phyloP scores from a whole-genome alignment of 2,329 filamentous ascomycete genomes.

The Alternaria conjuncta region DNA sequence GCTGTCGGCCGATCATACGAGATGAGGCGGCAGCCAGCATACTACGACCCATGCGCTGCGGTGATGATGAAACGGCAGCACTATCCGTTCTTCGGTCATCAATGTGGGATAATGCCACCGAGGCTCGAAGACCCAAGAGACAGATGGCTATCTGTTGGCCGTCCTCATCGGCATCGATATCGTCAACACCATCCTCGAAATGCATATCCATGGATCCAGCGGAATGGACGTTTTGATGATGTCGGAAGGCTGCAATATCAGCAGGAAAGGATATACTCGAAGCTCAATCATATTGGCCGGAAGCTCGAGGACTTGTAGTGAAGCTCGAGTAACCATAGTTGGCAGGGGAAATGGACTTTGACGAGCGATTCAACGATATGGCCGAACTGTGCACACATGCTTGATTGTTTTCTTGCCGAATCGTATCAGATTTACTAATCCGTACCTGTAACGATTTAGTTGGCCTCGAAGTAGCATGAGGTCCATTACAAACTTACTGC shows the following conservation, averaged over 20 bases:
- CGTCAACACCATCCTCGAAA: not conserved
- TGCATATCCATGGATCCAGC: not conserved
- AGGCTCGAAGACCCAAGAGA: not conserved
- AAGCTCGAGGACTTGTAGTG: not conserved
- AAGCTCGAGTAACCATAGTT: not conserved
- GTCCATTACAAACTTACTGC: not conserved
- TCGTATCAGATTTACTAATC: not conserved
- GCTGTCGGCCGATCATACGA: not conserved
- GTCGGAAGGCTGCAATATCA: slow-evolving; percentile 1
- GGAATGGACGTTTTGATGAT: not conserved
- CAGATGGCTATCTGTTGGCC: not conserved
- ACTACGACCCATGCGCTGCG: not conserved
- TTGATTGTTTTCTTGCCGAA: not conserved
- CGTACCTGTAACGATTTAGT: not conserved
- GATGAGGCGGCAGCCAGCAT: not conserved
- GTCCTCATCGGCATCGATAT: not conserved
- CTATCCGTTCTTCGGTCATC: not conserved
- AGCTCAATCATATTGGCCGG: slow-evolving; percentile 1
- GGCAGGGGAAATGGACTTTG: not conserved
- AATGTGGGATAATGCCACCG: not conserved
- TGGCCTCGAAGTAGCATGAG: not conserved
- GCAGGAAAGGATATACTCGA: slow-evolving; percentile 3
- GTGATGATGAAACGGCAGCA: not conserved
- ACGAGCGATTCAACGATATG: not conserved
- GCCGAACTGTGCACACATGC: not conserved